Base-by-base conservation (phyloP, 73 alveolate genomes). In the Stentor coeruleus region DNA sequence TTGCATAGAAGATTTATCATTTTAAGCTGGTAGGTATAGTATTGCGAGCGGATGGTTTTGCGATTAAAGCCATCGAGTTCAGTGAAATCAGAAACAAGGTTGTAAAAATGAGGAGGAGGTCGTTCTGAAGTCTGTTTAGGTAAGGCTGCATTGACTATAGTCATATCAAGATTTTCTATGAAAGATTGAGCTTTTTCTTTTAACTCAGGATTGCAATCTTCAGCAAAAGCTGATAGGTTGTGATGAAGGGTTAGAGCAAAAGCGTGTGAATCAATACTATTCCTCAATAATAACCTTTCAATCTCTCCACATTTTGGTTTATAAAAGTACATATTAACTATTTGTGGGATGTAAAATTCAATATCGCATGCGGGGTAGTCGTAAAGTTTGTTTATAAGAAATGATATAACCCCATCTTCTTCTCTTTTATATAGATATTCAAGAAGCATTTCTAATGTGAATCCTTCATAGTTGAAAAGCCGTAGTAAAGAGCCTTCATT, bases 341-440 rank as follows among this genome's bases (percentile, higher is more conserved):
- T 33, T 35, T 75, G 72, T 14, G 83, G 83, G 30, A 75, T 75
- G 58, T 75, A 75, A 20, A 36, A 31, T 20, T 15, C n/a, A 33
- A 36, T 36, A n/a, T 14, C 77, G 26, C n/a, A 30, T 6, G 20
- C 0, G 20, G 79, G 35, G 83, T 20, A 75, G 77, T 31, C 39
- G 84, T 75, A 75, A 33, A 75, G 72, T 75, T 75, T 75, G 3
- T 75, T 75, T 33, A 75, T 35, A n/a, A 75, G 66, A 75, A 75
- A 75, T 20, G 77, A 14, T 1, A 15, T 33, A 75, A 75, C 38
- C 6, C 83, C 83, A 20, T 28, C 28, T 3, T 75, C 66, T 20
- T 14, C 26, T 26, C 66, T 75, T 39, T 75, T 39, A 37, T 39
- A 39, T 14, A 75, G 58, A 38, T 75, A 75, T 20, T 39, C 26